Base-by-base conservation (phyloP, 192 early-diverging fungal genomes). In the Endogone sp. region DNA sequence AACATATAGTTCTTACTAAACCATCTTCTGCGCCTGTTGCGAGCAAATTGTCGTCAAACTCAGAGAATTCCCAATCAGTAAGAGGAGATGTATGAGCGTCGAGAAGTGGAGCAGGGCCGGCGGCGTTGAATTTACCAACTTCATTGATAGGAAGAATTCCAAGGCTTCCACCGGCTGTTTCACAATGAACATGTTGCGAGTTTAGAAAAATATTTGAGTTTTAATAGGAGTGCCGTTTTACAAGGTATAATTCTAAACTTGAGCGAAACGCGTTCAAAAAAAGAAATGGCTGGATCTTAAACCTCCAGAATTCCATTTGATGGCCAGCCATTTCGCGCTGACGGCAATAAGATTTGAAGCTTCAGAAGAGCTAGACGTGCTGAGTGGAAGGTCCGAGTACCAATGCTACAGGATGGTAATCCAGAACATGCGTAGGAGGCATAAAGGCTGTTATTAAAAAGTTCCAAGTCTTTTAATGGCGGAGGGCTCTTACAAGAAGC, bases 11-110 rank as follows among this genome's bases (percentile, higher is more conserved):
- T n/a, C 54, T 28, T 81, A 81, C 82, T 62, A 78, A 68, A 37
- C 77, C 76, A 60, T 82, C 77, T 56, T 84, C 83, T 4, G 68
- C 74, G 31, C 74, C 83, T 28, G 83, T 80, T 24, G 77, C 75
- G 6, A 84, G 59, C 20, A 71, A 22, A 22, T 74, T 54, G 4
- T 74, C 31, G 63, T 80, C 75, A 37, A 84, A 84, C 2, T 75
- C 74, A 60, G 76, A 79, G 29, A 84, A 84, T 16, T 70, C 63
- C 83, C 83, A 84, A 29, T 84, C 83, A 0, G 80, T 75, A 9
- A 84, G 31, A 24, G 72, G 63, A 3, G 80, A 54, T 13, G 71
- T 56, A 29, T 84, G 80, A 1, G 80, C 83, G 67, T 74, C 75
- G 13, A 84, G 75, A n/a, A 49, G 37, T 6, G 37, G 37, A 6